These are phyloP conservation scores for Madurella fahalii DNA, from an alignment of 2,329 filamentous ascomycete genomes.

Conservation along the genomic window DNA sequence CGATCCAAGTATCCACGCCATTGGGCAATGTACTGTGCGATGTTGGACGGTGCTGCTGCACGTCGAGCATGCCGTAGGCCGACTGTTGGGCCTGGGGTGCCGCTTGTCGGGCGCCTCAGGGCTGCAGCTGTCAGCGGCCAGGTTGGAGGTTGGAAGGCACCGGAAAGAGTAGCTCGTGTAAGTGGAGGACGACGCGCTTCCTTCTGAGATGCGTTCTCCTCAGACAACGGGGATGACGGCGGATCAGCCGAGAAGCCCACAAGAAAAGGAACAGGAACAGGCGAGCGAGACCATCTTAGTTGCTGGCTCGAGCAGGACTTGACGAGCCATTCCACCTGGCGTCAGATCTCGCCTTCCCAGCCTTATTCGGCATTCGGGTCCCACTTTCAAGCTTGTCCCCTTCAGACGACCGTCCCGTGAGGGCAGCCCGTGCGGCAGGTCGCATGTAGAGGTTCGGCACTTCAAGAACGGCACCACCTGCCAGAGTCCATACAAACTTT, in stretches of 20 bases:
- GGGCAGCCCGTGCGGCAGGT: constrained; percentile 4
- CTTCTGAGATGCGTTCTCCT: no score
- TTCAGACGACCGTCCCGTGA: not conserved
- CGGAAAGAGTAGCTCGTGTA: not conserved
- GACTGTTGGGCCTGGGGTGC: constrained; percentile 10
- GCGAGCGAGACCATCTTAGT: constrained; percentile 7
- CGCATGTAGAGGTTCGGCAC: not conserved
- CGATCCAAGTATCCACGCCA: constrained; percentile 7
- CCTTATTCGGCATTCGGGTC: not conserved
- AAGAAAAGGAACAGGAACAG: not conserved
- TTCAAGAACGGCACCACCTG: not conserved
- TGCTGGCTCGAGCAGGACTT: not conserved
- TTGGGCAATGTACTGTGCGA: not conserved
- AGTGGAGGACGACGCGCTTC: not conserved
- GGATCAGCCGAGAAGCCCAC: not conserved
- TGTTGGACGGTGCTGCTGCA: not conserved
- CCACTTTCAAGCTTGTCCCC: constrained; percentile 2
- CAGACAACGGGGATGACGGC: not conserved
- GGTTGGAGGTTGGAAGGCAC: constrained; percentile 5
- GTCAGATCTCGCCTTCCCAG: not conserved
- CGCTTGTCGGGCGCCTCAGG: constrained; percentile 9
- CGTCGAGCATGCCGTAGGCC: not conserved
- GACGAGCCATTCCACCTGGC: constrained; percentile 4
- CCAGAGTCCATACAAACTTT: not conserved
- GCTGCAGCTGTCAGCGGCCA: constrained; percentile 14